These are phyloP conservation scores for Gliomastix tumulicola DNA, from an alignment of 2,329 filamentous ascomycete species.

Conservation along the genomic window DNA sequence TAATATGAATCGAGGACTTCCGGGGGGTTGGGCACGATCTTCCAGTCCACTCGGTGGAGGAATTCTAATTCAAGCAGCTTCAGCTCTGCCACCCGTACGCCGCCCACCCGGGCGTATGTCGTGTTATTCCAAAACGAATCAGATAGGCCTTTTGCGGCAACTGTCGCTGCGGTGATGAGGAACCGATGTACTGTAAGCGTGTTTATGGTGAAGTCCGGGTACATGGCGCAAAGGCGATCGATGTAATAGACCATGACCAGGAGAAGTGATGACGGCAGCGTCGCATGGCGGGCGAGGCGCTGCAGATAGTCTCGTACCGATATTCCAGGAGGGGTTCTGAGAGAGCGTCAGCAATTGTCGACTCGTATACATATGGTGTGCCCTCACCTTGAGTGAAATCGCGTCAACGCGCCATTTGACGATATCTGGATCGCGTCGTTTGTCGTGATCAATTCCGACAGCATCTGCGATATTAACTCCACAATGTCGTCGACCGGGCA, in stretches of 20 bases:
- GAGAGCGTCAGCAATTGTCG: slow-evolving; percentile 11
- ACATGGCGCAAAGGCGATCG: slow-evolving; percentile 85
- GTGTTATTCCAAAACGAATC: slow-evolving; percentile 99
- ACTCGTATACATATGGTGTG: not conserved
- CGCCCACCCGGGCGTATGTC: slow-evolving; percentile 89
- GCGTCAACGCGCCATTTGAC: slow-evolving; percentile 78
- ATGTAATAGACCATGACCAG: slow-evolving; percentile 99
- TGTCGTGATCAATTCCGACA: slow-evolving; percentile 86
- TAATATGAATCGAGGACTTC: slow-evolving; percentile 94
- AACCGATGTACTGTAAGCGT: slow-evolving; percentile 96
- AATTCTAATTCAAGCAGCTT: slow-evolving; percentile 92
- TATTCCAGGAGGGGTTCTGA: slow-evolving; percentile 70
- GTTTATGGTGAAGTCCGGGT: slow-evolving; percentile 92
- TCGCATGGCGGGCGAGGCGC: slow-evolving; percentile 87
- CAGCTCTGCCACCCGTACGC: slow-evolving; percentile 82
- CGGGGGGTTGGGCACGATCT: slow-evolving; percentile 91
- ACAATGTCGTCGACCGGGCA: slow-evolving; percentile 84
- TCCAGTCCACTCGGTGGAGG: slow-evolving; percentile 87
- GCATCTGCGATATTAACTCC: slow-evolving; percentile 86
- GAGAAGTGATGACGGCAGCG: slow-evolving; percentile 85
- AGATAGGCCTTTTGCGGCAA: slow-evolving; percentile 90
- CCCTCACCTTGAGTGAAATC: slow-evolving; percentile 83
- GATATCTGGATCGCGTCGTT: slow-evolving; percentile 76
- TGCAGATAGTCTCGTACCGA: slow-evolving; percentile 92
- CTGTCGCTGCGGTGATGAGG: slow-evolving; percentile 89